Base-by-base conservation (phyloP, 495 filamentous ascomycete species). In the Pseudomonodictys pantanalensis region DNA sequence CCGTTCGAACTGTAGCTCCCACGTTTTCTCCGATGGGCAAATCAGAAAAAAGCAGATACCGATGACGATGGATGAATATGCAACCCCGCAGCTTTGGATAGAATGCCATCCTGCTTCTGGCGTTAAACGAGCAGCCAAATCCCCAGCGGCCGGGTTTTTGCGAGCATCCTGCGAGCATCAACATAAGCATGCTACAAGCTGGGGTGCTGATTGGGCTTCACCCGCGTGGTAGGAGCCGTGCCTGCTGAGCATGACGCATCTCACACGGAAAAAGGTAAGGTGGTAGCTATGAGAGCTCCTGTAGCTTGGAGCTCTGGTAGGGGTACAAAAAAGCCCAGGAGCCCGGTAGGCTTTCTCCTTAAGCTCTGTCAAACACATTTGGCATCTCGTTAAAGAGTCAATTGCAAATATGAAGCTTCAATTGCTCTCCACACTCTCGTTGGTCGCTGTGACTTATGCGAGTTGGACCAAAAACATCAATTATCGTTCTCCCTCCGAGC, bases 401-500 rank as follows among this genome's bases (percentile, higher is more conserved):
- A 49, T 65, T 51, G 43, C n/a, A 22, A 47, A 32, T 20, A 64
- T 64, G 61, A 64, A 59, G 47, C 49, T 58, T 42, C 61, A 48
- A 39, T 48, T 41, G 0, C 48, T 59, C 24, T 48, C 62, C 15
- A n/a, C 29, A 1, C 9, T 62, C 30, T 18, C 48, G 25, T 51
- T 41, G 8, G 52, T 55, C 12, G 28, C 39, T 8, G n/a, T 32
- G 20, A 51, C 46, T 20, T 56, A 41, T n/a, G 75, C 73, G 11
- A 70, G 58, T 41, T 77, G 67, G 52, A 45, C 59, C 29, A 66
- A 53, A 29, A 86, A 86, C 67, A 57, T 85, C 47, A 85, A 85
- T 65, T 84, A 83, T 66, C 73, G 73, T 49, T 81, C 75, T 58
- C 84, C 84, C 6, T 86, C 83, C 3, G 76, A 75, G 23, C 76